Percentiles rank a stretch among this genome's conserved stretches.
Conservation (phyloP, 1,284 basidiomycete species). For the Chalciporus piperatoides region DNA sequence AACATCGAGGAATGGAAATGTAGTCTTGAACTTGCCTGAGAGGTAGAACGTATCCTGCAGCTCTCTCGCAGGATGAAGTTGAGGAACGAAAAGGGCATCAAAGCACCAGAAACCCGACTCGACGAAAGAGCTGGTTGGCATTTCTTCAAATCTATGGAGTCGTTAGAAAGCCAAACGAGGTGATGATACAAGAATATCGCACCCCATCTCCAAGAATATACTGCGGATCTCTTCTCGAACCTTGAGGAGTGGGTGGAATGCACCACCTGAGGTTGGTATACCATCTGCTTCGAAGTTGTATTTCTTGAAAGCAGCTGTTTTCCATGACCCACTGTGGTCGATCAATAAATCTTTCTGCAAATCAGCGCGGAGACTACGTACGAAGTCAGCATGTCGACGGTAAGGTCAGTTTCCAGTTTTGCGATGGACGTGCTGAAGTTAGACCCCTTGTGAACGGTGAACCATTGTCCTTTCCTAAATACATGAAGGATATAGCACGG, state of each 20-base stretch:
- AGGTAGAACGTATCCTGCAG: constrained; percentile 99
- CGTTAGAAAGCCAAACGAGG: constrained; percentile 1
- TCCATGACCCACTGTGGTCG: constrained; percentile 77
- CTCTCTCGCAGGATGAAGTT: constrained; percentile 98
- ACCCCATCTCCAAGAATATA: constrained; percentile 99
- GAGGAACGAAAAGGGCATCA: constrained; percentile 97
- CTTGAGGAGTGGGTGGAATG: constrained; percentile 94
- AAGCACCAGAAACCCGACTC: constrained; percentile 99
- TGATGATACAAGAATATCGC: constrained; percentile 1
- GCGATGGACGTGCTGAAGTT: constrained; percentile 91
- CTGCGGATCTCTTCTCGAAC: constrained; percentile 97
- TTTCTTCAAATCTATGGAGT: constrained; percentile 86
- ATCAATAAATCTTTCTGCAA: constrained; percentile 5
- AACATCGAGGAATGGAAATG: background rate
- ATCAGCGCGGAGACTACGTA: constrained; percentile 37
- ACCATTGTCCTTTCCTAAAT: constrained; percentile 91
- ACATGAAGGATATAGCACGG: background rate
- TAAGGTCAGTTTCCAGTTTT: constrained; percentile 97
- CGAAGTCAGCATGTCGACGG: constrained; percentile 93
- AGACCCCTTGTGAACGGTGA: constrained; percentile 82
- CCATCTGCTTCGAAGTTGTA: constrained; percentile 99
- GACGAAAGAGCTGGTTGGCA: constrained; percentile 98
- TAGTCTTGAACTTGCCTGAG: constrained; percentile 59
- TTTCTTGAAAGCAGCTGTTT: constrained; percentile 90
- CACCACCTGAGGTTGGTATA: constrained; percentile 82